phyloP scores from a whole-genome alignment of 2,329 filamentous ascomycete species.

The Fusarium mundagurra region DNA sequence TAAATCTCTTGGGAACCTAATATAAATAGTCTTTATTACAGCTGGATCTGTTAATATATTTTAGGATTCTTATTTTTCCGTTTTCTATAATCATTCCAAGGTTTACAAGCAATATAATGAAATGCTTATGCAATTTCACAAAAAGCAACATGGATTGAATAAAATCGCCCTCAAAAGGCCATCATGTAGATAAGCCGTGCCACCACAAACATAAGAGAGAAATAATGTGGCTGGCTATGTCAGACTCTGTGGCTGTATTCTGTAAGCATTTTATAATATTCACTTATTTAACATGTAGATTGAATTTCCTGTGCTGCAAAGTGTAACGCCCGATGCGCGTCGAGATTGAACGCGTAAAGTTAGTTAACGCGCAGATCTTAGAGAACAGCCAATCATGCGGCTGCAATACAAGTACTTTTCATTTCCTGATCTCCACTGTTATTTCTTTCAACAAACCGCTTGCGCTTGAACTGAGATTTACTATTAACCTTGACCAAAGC shows the following conservation, averaged over 20 bases:
- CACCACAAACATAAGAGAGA: no score
- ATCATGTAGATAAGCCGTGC: no score
- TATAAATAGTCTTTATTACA: neutral
- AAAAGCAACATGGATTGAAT: no score
- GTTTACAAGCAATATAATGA: neutral
- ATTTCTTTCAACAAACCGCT: neutral
- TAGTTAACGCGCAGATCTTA: neutral
- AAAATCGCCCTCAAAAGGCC: no score
- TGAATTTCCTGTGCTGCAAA: neutral
- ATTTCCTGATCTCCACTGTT: no score
- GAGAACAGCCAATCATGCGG: neutral
- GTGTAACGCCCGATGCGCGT: neutral
- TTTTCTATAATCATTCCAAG: no score
- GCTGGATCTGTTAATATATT: accelerated
- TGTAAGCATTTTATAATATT: accelerated
- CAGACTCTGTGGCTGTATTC: accelerated
- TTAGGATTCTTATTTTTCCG: accelerated
- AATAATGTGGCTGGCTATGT: no score
- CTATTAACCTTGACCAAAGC: neutral
- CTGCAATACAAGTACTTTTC: neutral
- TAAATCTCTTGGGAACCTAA: no score
- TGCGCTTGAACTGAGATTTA: neutral
- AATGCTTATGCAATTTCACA: no score
- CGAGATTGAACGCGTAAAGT: neutral
- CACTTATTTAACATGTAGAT: accelerated